A percentile compares a stretch with the other conserved stretches of the same genome.
Conservation (phyloP, 2,329 filamentous ascomycete species). For the Aspergillus clavatus region DNA sequence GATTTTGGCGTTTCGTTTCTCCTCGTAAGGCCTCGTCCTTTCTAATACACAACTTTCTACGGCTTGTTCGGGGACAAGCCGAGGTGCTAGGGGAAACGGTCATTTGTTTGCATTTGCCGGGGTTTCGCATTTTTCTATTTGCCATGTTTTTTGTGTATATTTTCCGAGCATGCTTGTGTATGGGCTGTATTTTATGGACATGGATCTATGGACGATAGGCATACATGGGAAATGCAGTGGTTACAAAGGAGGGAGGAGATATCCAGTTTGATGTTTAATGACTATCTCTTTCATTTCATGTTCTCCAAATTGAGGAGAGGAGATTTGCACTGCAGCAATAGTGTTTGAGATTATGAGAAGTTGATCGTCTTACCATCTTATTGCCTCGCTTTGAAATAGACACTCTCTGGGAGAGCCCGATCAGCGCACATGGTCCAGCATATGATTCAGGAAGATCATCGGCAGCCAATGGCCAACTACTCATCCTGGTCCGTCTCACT, state of each 20-base stretch:
- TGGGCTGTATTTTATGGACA: slow-evolving; percentile 4
- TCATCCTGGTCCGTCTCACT: too few species aligned
- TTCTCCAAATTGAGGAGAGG: too few species aligned
- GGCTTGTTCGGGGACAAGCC: slow-evolving; percentile 1
- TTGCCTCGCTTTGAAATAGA: too few species aligned
- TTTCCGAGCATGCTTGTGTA: neutral
- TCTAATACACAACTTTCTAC: neutral
- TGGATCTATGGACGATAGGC: neutral
- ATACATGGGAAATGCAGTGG: neutral
- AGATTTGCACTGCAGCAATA: neutral
- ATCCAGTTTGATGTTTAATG: neutral
- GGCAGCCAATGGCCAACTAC: too few species aligned
- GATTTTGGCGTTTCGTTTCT: slow-evolving; percentile 4
- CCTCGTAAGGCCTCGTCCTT: neutral
- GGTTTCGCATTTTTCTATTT: slow-evolving; percentile 6
- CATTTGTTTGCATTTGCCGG: slow-evolving; percentile 14
- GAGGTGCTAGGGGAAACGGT: slow-evolving; percentile 3
- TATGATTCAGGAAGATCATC: too few species aligned
- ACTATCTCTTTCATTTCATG: neutral
- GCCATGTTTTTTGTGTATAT: neutral
- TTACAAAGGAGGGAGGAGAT: neutral
- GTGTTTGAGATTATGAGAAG: too few species aligned
- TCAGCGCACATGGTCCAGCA: too few species aligned
- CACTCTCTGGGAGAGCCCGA: too few species aligned
- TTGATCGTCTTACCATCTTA: too few species aligned